Evolutionary conservation across 306 rosid genomes (phyloP).

Genomic region (Casuarina equisetifolia): DNA sequence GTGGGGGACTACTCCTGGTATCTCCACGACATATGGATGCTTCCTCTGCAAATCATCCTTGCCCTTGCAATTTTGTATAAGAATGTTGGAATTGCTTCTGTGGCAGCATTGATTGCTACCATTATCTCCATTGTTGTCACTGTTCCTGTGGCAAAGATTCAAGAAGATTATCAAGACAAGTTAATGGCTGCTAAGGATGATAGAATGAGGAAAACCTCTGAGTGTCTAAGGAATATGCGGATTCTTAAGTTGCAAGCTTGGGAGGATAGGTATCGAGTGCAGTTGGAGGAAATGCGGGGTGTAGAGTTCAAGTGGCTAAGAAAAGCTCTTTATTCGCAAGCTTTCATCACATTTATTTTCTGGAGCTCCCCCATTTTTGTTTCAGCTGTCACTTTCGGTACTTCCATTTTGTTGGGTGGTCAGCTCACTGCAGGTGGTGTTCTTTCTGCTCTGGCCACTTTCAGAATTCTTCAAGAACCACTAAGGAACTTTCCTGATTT

Average conservation of each 20-base stretch:
- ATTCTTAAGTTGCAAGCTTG: slow-evolving; percentile 98
- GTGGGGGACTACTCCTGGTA: slow-evolving; percentile 98
- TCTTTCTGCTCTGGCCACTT: slow-evolving; percentile 98
- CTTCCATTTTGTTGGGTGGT: slow-evolving; percentile 79
- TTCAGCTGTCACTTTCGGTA: slow-evolving; percentile 88
- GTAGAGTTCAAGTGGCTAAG: slow-evolving; percentile 95
- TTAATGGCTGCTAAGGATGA: slow-evolving; percentile 99
- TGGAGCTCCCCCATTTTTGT: slow-evolving; percentile 99
- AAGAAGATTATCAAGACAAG: slow-evolving; percentile 91
- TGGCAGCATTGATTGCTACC: slow-evolving; percentile 90
- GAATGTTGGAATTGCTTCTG: slow-evolving; percentile 92
- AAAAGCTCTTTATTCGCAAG: slow-evolving; percentile 94
- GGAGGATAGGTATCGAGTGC: slow-evolving; percentile 80
- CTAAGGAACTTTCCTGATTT: slow-evolving; percentile 96
- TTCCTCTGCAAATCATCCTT: slow-evolving; percentile 88
- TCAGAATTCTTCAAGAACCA: slow-evolving; percentile 99
- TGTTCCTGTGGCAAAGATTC: slow-evolving; percentile 77
- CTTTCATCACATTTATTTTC: slow-evolving; percentile 95
- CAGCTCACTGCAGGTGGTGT: slow-evolving; percentile 92
- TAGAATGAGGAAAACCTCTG: slow-evolving; percentile 96
- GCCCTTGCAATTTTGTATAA: slow-evolving; percentile 95
- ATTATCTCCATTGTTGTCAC: slow-evolving; percentile 84
- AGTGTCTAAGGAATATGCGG: slow-evolving; percentile 95
- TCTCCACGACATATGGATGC: slow-evolving; percentile 99
- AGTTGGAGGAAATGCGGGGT: slow-evolving; percentile 88